Evolutionary conservation across 306 rosid species (phyloP), one percentile per base, ranked within the genome.

Genomic region (Neltuma alba): DNA sequence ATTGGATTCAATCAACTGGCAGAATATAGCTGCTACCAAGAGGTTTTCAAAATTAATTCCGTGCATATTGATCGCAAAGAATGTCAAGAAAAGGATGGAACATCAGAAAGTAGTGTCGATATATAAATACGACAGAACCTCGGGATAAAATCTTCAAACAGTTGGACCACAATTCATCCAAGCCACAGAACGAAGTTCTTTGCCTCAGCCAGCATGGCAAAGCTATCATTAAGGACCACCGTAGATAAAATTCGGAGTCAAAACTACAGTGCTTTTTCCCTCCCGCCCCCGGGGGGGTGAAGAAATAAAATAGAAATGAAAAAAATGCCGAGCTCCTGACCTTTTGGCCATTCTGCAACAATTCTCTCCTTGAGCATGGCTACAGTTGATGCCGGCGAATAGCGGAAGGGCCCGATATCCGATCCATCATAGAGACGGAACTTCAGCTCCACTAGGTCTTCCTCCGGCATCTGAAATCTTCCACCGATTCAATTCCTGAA

Each of bases 391-490:
- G 95, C 86, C 1, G 91, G 97, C 2, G 95, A 90, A 73, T 89
- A 93, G 42, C 91, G 88, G 55, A 87, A 90, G 4, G 98, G 98
- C 68, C 98, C 98, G 5, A 93, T 87, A 81, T 93, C 96, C 31
- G 97, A 86, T 84, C 98, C 98, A 83, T 93, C 98, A 54, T 87
- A 93, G 23, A 91, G 91, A 45, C 97, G 97, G 80, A 93, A 93
- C 90, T 91, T 93, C 33, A 93, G 93, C 87, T 93, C 98, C 36
- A 91, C 85, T 69, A 87, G 55, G 77, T 93, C 97, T 79, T 93
- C 93, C 84, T 93, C 97, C 76, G 97, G 92, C 98, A 93, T 93
- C 92, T 80, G 80, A 72, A 82, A 71, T 70, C 82, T 55, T 52
- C 67, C 34, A 37, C 33, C 67, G 42, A 64, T 45, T 28, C 6